Percentiles rank a stretch among this genome's conserved stretches.
Evolutionary conservation across 2,329 filamentous ascomycete genomes (phyloP).

Genomic region (Aphanoascus verrucosus): DNA sequence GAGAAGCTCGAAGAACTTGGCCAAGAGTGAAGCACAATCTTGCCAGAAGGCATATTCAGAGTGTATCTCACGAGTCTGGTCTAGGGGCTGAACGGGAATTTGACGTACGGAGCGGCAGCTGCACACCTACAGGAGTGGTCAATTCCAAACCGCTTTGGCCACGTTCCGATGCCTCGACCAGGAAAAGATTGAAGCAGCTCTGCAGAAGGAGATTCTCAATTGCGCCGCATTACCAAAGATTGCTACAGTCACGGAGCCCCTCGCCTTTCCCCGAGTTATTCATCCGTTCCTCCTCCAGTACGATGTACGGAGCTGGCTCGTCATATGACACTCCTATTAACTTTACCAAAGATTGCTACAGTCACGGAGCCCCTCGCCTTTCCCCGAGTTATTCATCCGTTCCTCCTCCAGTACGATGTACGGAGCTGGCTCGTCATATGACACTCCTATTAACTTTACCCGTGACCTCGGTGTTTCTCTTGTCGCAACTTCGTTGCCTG

Average conservation of each 20-base stretch:
- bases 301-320: constrained; percentile 19
- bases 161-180: constrained; percentile 47
- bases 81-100: constrained; percentile 5
- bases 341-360: constrained; percentile 53
- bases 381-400: constrained; percentile 32
- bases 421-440: constrained; percentile 17
- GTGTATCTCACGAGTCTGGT: constrained; percentile 6
- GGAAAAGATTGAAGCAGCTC: constrained; percentile 48
- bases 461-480: constrained; percentile 38
- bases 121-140: constrained; percentile 35
- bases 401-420: constrained; percentile 23
- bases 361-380: constrained; percentile 51
- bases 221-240: constrained; percentile 53
- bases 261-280: constrained; percentile 43
- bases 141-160: constrained; percentile 41
- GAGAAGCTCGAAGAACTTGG: constrained; percentile 53
- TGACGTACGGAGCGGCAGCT: constrained; percentile 34
- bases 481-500: constrained; percentile 32
- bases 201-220: constrained; percentile 53
- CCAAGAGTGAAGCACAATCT: constrained; percentile 35
- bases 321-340: too few relatives aligned
- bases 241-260: constrained; percentile 50
- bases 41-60: neutral
- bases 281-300: constrained; percentile 23
- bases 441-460: constrained; percentile 30